Percentiles rank a stretch among this genome's conserved stretches.
Evolutionary conservation across 2,329 filamentous ascomycete genomes (phyloP).

Genomic region (Chrysoporthe puriensis): DNA sequence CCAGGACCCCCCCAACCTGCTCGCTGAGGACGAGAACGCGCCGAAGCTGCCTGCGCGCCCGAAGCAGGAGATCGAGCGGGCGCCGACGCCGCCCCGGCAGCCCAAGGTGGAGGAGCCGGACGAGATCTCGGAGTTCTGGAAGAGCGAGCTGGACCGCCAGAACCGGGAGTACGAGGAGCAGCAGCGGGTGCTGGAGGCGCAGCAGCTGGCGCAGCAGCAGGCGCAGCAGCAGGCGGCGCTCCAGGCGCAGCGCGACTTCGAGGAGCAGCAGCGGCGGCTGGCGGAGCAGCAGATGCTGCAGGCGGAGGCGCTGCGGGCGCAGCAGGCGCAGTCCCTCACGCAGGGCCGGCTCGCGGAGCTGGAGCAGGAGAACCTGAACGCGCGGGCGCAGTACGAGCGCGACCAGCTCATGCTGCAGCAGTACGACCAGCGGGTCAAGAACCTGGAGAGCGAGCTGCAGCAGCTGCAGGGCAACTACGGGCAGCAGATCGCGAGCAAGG

Average conservation of each 20-base stretch:
- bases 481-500: conserved; percentile 85
- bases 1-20: conserved; percentile 87
- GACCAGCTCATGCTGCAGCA: conserved; percentile 97
- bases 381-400: conserved; percentile 92
- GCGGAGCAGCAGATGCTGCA: conserved; percentile 89
- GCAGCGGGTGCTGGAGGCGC: conserved; percentile 83
- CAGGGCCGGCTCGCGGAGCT: conserved; percentile 95
- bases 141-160: conserved; percentile 85
- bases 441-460: conserved; percentile 81
- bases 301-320: conserved; percentile 84
- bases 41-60: conserved; percentile 82
- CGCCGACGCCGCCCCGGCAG: conserved; percentile 70
- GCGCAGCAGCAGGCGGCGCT: conserved; percentile 82
- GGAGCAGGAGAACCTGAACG: conserved; percentile 92
- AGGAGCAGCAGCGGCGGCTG: conserved; percentile 87
- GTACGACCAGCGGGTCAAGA: conserved; percentile 93
- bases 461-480: conserved; percentile 83
- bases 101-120: conserved; percentile 80
- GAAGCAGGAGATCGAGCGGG: conserved; percentile 72
- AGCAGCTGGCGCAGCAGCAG: conserved; percentile 79
- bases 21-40: conserved; percentile 81
- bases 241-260: conserved; percentile 91
- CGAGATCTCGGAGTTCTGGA: conserved; percentile 98
- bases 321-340: conserved; percentile 91
- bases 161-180: conserved; percentile 96